Evolutionary conservation across 768 basidiomycete species (phyloP).

Genomic region (Termitomyces bulborhizus): DNA sequence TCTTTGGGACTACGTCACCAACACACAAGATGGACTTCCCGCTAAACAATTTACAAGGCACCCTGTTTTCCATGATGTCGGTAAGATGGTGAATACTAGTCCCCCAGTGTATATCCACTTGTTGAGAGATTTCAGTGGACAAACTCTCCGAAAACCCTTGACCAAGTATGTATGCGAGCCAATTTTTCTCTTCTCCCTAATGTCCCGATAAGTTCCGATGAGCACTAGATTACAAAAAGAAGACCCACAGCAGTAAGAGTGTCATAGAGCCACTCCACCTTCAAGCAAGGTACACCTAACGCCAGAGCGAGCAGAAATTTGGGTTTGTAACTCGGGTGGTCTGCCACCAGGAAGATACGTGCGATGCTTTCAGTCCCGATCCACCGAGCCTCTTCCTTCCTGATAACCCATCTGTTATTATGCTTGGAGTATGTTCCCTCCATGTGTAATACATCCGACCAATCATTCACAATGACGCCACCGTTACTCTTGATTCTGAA

Average conservation of each 20-base stretch:
- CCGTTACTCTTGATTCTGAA: conserved; percentile 41
- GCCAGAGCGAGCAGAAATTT: conserved; percentile 82
- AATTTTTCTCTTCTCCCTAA: conserved; percentile 41
- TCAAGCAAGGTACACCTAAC: conserved; percentile 80
- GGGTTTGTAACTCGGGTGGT: conserved; percentile 61
- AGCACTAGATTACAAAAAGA: not conserved
- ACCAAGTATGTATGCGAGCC: conserved; percentile 53
- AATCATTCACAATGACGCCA: conserved; percentile 58
- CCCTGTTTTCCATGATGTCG: conserved; percentile 53
- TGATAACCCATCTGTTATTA: conserved; percentile 48
- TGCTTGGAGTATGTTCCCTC: conserved; percentile 39
- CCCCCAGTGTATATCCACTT: conserved; percentile 44
- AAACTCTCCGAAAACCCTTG: conserved; percentile 48
- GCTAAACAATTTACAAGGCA: conserved; percentile 52
- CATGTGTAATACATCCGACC: conserved; percentile 49
- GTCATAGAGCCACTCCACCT: conserved; percentile 46
- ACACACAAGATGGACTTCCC: conserved; percentile 55
- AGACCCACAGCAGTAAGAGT: conserved; percentile 27
- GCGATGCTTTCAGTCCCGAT: conserved; percentile 35
- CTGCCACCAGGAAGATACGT: conserved; percentile 62
- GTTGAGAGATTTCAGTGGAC: conserved; percentile 34
- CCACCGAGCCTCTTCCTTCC: conserved; percentile 41
- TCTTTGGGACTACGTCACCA: conserved; percentile 49
- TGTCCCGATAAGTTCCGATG: not conserved
- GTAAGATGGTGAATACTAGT: conserved; percentile 42